Conservation (phyloP, 108 stramenopile genomes). For the Cyclostephanos invisitatus region DNA sequence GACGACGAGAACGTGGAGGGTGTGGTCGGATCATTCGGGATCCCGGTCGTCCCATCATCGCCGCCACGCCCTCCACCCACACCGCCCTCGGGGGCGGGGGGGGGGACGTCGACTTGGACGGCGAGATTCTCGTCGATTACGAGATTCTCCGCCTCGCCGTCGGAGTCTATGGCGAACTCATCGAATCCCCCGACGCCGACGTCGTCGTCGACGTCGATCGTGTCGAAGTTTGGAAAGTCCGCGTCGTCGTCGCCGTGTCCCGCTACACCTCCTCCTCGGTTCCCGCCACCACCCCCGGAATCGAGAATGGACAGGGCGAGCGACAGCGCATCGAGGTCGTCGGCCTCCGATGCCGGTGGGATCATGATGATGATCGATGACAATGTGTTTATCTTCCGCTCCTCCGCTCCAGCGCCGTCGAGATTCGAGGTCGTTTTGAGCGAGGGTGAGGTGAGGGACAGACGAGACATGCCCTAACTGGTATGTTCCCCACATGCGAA, state of each 20-base stretch:
- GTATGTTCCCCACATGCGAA: no score
- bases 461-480: no score
- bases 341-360: no score
- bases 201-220: background rate
- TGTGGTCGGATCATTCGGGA: background rate
- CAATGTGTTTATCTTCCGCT: no score
- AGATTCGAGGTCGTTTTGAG: no score
- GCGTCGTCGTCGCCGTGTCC: background rate
- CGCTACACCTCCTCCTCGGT: background rate
- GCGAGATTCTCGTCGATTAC: background rate
- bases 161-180: conserved; percentile 65
- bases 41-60: background rate
- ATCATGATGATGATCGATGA: no score
- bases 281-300: background rate
- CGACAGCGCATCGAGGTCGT: conserved; percentile 4
- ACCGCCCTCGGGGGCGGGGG: background rate
- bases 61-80: conserved; percentile 1
- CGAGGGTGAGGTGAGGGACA: no score
- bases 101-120: no score
- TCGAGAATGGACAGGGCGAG: conserved; percentile 5
- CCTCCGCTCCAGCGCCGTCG: no score
- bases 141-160: conserved; percentile 50
- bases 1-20: background rate
- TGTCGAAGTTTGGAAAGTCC: background rate
- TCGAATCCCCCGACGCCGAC: conserved; percentile 10